Evolutionary conservation across 305 asterid genomes (phyloP).

Genomic region (Plantago lanceolata): DNA sequence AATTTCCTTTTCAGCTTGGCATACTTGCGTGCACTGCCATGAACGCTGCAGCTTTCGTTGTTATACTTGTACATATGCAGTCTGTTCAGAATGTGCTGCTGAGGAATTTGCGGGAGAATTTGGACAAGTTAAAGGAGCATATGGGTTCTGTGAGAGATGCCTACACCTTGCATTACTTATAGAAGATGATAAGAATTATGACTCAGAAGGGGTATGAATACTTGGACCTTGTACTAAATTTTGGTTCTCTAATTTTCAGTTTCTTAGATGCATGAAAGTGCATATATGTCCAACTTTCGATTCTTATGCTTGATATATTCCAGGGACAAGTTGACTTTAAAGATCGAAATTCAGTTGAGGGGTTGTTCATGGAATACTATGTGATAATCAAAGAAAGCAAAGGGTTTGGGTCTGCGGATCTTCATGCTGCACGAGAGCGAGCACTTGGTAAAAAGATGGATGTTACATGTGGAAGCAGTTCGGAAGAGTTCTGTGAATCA

Average conservation of each 20-base stretch:
- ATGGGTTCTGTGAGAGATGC: slow-evolving; percentile 71
- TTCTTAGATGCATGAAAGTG: neutral
- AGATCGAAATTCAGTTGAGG: slow-evolving; percentile 64
- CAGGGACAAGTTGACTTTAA: slow-evolving; percentile 68
- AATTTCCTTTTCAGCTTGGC: slow-evolving; percentile 63
- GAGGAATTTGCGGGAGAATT: slow-evolving; percentile 23
- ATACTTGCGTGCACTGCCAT: slow-evolving; percentile 51
- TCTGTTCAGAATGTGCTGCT: slow-evolving; percentile 53
- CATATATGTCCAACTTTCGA: slow-evolving; percentile 4
- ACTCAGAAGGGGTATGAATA: slow-evolving; percentile 81
- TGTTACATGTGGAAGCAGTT: slow-evolving; percentile 29
- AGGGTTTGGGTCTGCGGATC: slow-evolving; percentile 38
- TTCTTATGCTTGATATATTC: slow-evolving; percentile 28
- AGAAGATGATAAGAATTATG: slow-evolving; percentile 47
- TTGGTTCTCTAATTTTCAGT: neutral
- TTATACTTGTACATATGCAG: slow-evolving; percentile 56
- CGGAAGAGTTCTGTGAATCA: slow-evolving; percentile 40
- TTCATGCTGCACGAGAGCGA: slow-evolving; percentile 43
- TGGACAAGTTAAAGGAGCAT: slow-evolving; percentile 42
- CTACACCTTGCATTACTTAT: slow-evolving; percentile 60
- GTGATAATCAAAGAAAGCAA: slow-evolving; percentile 39
- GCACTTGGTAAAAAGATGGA: slow-evolving; percentile 25
- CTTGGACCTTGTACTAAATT: slow-evolving; percentile 13
- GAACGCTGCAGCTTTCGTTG: slow-evolving; percentile 56
- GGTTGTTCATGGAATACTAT: slow-evolving; percentile 74